phyloP scores from a whole-genome alignment of 441 rosid genomes.

The Kokia cookei region DNA sequence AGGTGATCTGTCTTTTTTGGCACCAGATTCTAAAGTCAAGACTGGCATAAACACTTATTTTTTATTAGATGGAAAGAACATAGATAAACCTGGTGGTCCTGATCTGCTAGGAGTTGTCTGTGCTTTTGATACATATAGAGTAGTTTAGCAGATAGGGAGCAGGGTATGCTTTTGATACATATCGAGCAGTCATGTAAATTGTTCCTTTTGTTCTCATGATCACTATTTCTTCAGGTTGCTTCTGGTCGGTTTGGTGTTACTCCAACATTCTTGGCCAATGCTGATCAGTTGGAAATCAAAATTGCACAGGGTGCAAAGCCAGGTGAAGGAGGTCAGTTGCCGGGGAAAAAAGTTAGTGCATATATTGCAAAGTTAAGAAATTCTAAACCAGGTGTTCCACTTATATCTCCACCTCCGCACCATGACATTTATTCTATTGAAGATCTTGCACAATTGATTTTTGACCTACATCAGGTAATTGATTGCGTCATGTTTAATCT shows the following conservation, averaged over 20 bases:
- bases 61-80: not conserved
- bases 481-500: constrained; percentile 14
- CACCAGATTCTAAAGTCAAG: not conserved
- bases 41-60: not conserved
- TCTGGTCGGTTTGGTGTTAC: constrained; percentile 99
- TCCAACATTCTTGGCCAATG: constrained; percentile 95
- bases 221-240: constrained; percentile 63
- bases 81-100: not conserved
- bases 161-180: not conserved
- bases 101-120: not conserved
- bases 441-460: constrained; percentile 98
- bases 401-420: constrained; percentile 98
- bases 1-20: not conserved
- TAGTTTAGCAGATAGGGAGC: not conserved
- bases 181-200: not conserved
- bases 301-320: constrained; percentile 99
- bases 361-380: constrained; percentile 93
- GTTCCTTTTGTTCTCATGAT: constrained; percentile 1
- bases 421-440: constrained; percentile 97
- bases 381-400: constrained; percentile 99
- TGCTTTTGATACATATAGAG: not conserved
- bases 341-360: constrained; percentile 99
- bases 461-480: constrained; percentile 94
- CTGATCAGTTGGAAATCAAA: constrained; percentile 93
- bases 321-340: constrained; percentile 99